Evolutionary conservation across 1,284 basidiomycete genomes (phyloP).

Genomic region (Malassezia obtusa): DNA sequence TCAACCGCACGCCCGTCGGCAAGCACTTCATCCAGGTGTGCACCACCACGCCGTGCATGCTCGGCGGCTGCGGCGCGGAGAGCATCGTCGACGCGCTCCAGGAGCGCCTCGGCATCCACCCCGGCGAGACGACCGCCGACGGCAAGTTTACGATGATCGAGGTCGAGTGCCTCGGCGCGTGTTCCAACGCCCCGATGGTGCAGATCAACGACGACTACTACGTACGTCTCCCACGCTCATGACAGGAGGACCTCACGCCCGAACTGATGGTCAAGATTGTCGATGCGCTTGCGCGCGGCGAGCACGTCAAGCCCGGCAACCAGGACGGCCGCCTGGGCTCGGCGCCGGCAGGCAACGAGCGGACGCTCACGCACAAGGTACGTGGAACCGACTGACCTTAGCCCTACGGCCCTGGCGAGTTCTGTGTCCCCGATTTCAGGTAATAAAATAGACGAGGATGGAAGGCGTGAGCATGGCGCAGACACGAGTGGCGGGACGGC

Average conservation of each 20-base stretch:
- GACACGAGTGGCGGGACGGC: not conserved
- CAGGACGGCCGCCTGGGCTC: conserved; percentile 75
- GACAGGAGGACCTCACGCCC: conserved; percentile 89
- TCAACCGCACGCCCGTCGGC: conserved; percentile 70
- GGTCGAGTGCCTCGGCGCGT: conserved; percentile 93
- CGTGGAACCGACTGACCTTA: conserved; percentile 49
- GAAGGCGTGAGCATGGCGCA: not conserved
- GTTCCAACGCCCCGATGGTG: conserved; percentile 98
- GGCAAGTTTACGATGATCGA: conserved; percentile 96
- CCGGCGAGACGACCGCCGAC: conserved; percentile 84
- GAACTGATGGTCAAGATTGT: conserved; percentile 78
- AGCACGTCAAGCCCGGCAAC: conserved; percentile 82
- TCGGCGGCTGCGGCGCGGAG: conserved; percentile 72
- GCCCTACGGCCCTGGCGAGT: conserved; percentile 89
- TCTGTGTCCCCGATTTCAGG: conserved; percentile 75
- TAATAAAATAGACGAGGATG: too few relatives aligned
- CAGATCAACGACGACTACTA: conserved; percentile 94
- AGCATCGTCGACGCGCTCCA: conserved; percentile 79
- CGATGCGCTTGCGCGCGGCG: conserved; percentile 71
- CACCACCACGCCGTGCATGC: conserved; percentile 97
- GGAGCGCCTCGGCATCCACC: conserved; percentile 68
- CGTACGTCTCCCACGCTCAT: conserved; percentile 52
- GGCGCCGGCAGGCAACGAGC: conserved; percentile 68
- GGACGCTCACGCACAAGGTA: conserved; percentile 71
- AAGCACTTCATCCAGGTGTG: conserved; percentile 93